Evolutionary conservation across 768 basidiomycete genomes (phyloP).

Genomic region (Rhizopogon sp.): DNA sequence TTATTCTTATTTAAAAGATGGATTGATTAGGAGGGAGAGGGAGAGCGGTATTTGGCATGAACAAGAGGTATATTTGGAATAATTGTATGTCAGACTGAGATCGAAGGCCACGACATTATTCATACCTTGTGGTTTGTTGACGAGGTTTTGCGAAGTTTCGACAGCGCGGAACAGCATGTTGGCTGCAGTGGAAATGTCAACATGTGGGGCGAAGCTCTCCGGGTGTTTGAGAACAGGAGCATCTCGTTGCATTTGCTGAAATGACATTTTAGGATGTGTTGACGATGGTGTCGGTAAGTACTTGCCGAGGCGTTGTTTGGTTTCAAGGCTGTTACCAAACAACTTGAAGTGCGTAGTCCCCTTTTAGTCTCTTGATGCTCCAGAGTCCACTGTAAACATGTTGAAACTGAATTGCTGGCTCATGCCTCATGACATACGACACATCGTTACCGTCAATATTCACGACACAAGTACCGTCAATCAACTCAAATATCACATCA

Average conservation of each 20-base stretch:
- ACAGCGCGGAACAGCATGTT: slow-evolving; percentile 59
- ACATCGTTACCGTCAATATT: too few relatives aligned
- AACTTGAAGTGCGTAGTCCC: background rate
- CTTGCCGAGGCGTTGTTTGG: slow-evolving; percentile 20
- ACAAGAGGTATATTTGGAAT: slow-evolving; percentile 52
- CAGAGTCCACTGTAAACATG: too few relatives aligned
- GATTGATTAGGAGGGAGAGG: slow-evolving; percentile 26
- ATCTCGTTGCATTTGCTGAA: slow-evolving; percentile 50
- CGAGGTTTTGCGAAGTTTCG: slow-evolving; percentile 47
- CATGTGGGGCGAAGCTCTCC: slow-evolving; percentile 54
- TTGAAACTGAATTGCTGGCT: too few relatives aligned
- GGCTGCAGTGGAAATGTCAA: slow-evolving; percentile 47
- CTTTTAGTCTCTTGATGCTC: too few relatives aligned
- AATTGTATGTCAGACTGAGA: background rate
- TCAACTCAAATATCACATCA: too few relatives aligned
- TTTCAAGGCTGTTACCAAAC: slow-evolving; percentile 24
- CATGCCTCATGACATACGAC: too few relatives aligned
- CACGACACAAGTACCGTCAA: too few relatives aligned
- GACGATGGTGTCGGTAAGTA: background rate
- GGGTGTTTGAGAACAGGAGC: slow-evolving; percentile 68
- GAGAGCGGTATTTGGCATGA: slow-evolving; percentile 48
- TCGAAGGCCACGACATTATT: background rate
- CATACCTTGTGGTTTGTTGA: slow-evolving; percentile 74
- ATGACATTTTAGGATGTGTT: slow-evolving; percentile 16
- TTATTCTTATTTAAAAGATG: too few relatives aligned